A percentile compares a stretch with the other conserved stretches of the same genome.
Evolutionary conservation across 1,284 basidiomycete genomes (phyloP).

Genomic region (Violaceomyces palustris): DNA sequence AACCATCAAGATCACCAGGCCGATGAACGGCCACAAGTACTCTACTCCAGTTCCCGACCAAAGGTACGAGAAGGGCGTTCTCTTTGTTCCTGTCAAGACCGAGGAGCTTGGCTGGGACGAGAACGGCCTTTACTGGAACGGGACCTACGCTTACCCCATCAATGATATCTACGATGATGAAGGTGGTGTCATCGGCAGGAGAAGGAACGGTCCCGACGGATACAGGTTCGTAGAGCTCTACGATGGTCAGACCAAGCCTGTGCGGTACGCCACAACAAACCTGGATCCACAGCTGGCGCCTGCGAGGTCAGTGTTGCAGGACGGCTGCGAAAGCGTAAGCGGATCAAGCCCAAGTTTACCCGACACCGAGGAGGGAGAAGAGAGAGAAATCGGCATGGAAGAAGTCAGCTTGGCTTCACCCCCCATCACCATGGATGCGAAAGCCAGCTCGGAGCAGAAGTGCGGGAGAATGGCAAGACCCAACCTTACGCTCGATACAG

Average conservation of each 20-base stretch:
- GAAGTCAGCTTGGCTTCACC: too few species aligned
- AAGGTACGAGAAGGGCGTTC: constrained; percentile 23
- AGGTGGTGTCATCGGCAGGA: constrained; percentile 14
- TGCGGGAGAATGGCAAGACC: too few species aligned
- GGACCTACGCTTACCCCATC: constrained; percentile 35
- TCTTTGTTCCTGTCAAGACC: constrained; percentile 43
- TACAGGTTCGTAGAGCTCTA: constrained; percentile 28
- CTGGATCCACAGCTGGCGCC: too few species aligned
- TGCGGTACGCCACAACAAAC: too few species aligned
- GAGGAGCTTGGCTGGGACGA: constrained; percentile 46
- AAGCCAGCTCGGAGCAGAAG: too few species aligned
- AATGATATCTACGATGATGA: constrained; percentile 26
- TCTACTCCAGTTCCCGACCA: constrained; percentile 29
- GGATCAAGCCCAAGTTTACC: too few species aligned
- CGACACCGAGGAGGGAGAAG: too few species aligned
- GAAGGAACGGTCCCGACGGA: constrained; percentile 18
- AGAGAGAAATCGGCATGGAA: too few species aligned
- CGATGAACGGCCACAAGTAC: constrained; percentile 12
- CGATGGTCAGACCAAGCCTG: not conserved
- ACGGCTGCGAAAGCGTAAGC: too few species aligned
- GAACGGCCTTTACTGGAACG: constrained; percentile 42
- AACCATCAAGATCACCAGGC: constrained; percentile 32
- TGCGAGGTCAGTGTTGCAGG: too few species aligned
- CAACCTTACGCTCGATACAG: too few species aligned
- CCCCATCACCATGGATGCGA: too few species aligned